Conservation (phyloP, 345 rosid genomes). For the Lenwebbia sp. region DNA sequence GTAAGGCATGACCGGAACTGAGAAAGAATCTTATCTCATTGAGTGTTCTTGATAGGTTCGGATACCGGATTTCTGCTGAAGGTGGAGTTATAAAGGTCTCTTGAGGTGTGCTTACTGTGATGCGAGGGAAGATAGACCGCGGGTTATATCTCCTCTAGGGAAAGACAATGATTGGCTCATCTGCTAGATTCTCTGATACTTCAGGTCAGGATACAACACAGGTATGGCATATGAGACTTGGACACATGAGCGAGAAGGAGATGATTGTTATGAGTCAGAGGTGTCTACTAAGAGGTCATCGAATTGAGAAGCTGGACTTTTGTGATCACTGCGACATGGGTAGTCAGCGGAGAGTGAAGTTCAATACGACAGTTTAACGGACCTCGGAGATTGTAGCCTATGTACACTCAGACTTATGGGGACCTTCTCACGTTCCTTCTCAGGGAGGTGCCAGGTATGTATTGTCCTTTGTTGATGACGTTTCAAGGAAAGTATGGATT, state of each 20-base stretch:
- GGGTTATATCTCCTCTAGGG: too few species aligned
- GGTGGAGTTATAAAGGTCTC: not conserved
- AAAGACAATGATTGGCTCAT: too few species aligned
- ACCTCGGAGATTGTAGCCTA: not conserved
- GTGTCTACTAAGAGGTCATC: not conserved
- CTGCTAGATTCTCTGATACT: too few species aligned
- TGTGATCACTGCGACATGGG: not conserved
- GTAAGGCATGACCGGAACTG: not conserved
- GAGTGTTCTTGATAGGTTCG: not conserved
- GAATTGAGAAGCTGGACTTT: not conserved
- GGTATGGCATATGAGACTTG: too few species aligned
- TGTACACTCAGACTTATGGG: not conserved
- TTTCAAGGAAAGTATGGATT: not conserved
- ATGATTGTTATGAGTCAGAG: too few species aligned
- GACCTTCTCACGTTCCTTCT: not conserved
- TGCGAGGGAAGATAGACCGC: not conserved
- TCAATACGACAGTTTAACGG: fast-evolving
- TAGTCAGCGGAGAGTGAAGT: not conserved
- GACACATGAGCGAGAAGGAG: too few species aligned
- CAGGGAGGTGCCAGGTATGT: not conserved
- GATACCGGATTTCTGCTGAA: not conserved
- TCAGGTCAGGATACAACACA: too few species aligned
- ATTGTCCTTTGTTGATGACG: not conserved
- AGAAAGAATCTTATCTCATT: not conserved
- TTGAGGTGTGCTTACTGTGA: not conserved